Conservation (phyloP, 2,329 filamentous ascomycete species). For the Penicillium sp. region DNA sequence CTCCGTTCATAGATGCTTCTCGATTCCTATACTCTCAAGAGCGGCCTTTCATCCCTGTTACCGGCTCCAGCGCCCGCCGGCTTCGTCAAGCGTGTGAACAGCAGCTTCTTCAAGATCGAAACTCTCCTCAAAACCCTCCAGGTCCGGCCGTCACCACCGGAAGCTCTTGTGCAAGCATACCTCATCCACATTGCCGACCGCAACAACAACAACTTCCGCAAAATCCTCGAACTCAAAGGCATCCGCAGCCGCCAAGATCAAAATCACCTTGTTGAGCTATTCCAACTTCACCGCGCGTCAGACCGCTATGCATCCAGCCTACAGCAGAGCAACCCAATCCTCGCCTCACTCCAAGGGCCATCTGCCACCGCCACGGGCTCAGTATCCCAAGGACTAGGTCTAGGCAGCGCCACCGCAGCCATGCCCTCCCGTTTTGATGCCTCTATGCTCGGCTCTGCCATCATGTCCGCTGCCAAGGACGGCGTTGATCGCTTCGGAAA, state of each 20-base stretch:
- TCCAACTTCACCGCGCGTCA: constrained; percentile 76
- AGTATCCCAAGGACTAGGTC: constrained; percentile 50
- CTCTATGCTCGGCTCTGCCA: constrained; percentile 76
- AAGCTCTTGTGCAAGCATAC: constrained; percentile 94
- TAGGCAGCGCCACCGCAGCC: constrained; percentile 44
- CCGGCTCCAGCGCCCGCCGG: constrained; percentile 59
- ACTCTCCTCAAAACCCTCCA: constrained; percentile 94
- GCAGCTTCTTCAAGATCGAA: constrained; percentile 82
- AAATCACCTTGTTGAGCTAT: constrained; percentile 78
- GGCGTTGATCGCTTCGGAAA: constrained; percentile 76
- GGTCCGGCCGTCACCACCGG: constrained; percentile 84
- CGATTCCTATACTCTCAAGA: constrained; percentile 74
- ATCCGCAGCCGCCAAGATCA: constrained; percentile 79
- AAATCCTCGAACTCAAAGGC: constrained; percentile 93
- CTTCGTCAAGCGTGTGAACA: constrained; percentile 83
- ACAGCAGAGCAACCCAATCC: constrained; percentile 66
- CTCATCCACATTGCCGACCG: constrained; percentile 94
- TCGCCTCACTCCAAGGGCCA: constrained; percentile 60
- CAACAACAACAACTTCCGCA: constrained; percentile 91
- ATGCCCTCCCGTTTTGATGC: constrained; percentile 71
- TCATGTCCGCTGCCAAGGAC: constrained; percentile 84
- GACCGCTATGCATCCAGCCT: constrained; percentile 65
- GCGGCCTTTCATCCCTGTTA: constrained; percentile 49
- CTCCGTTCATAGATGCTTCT: constrained; percentile 71
- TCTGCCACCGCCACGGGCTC: constrained; percentile 35